Evolutionary conservation across 2,329 filamentous ascomycete species (phyloP).

Genomic region (Emericellopsis atlantica): DNA sequence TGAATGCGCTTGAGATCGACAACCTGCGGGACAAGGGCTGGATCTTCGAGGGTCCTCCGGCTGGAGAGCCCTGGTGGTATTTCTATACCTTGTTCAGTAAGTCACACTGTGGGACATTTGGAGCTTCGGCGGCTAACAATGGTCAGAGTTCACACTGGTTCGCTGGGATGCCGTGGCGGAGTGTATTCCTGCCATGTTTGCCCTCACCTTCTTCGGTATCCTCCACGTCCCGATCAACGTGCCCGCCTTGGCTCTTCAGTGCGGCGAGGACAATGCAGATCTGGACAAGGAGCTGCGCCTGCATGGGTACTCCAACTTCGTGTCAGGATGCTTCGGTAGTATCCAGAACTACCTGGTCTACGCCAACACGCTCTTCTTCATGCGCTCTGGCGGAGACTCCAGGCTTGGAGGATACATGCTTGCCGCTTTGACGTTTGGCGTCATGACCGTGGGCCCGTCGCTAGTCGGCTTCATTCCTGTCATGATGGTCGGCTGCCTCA

Average conservation of each 20-base stretch:
- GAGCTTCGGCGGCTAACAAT: neutral
- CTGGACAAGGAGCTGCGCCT: slow-evolving; percentile 85
- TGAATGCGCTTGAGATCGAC: slow-evolving; percentile 55
- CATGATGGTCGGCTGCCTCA: slow-evolving; percentile 91
- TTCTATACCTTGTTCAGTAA: slow-evolving; percentile 93
- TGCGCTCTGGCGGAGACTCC: slow-evolving; percentile 79
- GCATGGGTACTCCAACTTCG: slow-evolving; percentile 83
- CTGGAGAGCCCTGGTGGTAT: slow-evolving; percentile 87
- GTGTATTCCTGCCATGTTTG: slow-evolving; percentile 88
- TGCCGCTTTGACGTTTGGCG: slow-evolving; percentile 63
- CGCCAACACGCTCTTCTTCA: slow-evolving; percentile 94
- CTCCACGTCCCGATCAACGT: slow-evolving; percentile 98
- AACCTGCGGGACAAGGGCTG: slow-evolving; percentile 64
- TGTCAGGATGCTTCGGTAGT: slow-evolving; percentile 78
- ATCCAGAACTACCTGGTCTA: slow-evolving; percentile 97
- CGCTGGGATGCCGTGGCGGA: slow-evolving; percentile 75
- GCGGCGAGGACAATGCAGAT: slow-evolving; percentile 83
- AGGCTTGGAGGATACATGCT: slow-evolving; percentile 78
- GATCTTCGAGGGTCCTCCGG: slow-evolving; percentile 81
- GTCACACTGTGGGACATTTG: slow-evolving; percentile 14
- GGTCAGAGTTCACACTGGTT: slow-evolving; percentile 62
- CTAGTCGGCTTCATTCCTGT: slow-evolving; percentile 92
- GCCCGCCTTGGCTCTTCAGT: slow-evolving; percentile 79
- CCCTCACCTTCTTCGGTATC: slow-evolving; percentile 92
- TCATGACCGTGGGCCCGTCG: slow-evolving; percentile 75